Base-by-base conservation (phyloP, 257 asterid species). In the Solanum arcanum region DNA sequence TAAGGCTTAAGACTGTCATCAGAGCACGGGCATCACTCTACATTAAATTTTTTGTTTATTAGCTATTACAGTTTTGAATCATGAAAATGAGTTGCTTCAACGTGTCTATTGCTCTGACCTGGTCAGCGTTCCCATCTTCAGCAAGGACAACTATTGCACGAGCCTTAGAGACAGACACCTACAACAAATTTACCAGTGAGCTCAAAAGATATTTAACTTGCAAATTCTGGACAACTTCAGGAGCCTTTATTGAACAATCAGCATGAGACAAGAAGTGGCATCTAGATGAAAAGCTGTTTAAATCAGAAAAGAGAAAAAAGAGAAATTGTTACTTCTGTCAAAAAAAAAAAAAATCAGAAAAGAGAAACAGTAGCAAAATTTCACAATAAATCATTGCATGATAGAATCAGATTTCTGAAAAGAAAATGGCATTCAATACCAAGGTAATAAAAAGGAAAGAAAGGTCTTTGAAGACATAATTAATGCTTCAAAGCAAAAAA, bases 1-100 rank as follows among this genome's bases (percentile, higher is more conserved):
- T 95, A 83, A 95, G 94, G 92, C 98, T 95, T 88, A 95, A 92
- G 86, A 95, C 98, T 29, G 97, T 94, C 93, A 98, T 93, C 88
- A 95, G 90, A 52, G 98, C 98, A 82, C 98, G 98, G 20, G 98
- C 98, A 92, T 95, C 98, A 89, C 98, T 95, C 98, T 95, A 90
- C 90, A 93, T 86, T 73, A 88, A 87, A 86, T 52, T 75, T 27
- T 89, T 86, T 70, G 85, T 86, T 80, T 76, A 87, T 78, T 74
- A 77, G 82, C 47, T 29, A 47, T 88, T 84, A 87, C 77, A 62
- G 75, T 68, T 77, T 83, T 83, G 72, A 87, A 77, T 46, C 44
- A 29, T 86, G 46, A 86, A 70, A 86, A 84, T 73, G 52, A 89
- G 86, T 89, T 52, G 78, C 83, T 77, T 83, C 44, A 75, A 80